Base-by-base conservation (phyloP, 2,329 filamentous ascomycete species). In the Aspergillus luchuensis region DNA sequence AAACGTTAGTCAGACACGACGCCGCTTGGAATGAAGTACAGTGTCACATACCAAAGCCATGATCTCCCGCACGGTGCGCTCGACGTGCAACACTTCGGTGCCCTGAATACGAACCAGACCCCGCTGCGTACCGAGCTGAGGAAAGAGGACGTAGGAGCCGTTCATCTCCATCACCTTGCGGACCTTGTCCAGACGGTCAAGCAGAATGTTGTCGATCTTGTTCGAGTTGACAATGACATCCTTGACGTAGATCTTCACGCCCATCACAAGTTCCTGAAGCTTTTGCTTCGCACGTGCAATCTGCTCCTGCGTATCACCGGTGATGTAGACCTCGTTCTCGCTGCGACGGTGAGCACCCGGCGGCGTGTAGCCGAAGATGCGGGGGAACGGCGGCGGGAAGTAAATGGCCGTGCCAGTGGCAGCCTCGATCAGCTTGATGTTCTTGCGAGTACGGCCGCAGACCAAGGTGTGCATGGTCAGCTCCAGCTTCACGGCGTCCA, bases 101-200 rank as follows among this genome's bases (percentile, higher is more conserved):
- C 93, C 95, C 76, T 98, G 95, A 36, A 99, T 91, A 52, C 94
- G 88, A 65, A 98, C 90, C 67, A 91, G 84, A 67, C 88, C 92
- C 60, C 90, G 90, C 75, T 94, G 90, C 66, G 91, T 92, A 21
- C 92, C 95, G 43, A 99, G 83, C 19, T 90, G 88, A 7, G 95
- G 95, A 66, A 99, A 91, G 74, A 97, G 85, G 68, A 99, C 92
- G 76, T 96, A 97, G 6, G 94, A 96, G 39, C 94, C 95, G 72
- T 98, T 98, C 58, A 90, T 90, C 74, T 99, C 95, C 78, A 97
- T 94, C 66, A 99, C 97, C 82, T 97, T 97, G 72, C 93, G 91
- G 60, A 99, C 92, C 78, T 98, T 98, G 78, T 98, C 94, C 70
- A 98, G 83, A 25, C 95, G 90, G 69, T 91, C 91, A 38, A 98